Conservation (phyloP, 805 yeast species). For the Nakazawaea anatomiae region DNA sequence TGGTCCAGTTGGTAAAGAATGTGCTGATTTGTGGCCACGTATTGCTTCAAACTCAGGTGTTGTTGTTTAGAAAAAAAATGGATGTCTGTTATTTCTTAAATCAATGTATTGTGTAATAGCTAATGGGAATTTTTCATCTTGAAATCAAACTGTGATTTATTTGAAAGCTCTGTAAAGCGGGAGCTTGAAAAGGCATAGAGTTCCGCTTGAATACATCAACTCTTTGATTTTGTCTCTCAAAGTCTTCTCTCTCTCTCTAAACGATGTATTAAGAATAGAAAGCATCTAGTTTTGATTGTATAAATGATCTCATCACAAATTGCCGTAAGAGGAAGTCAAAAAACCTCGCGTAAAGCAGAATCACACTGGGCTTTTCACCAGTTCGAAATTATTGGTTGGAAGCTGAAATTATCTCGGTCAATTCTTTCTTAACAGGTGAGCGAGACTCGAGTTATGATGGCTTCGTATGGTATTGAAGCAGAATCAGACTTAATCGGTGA, state of each 20-base stretch:
- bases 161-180: too few relatives aligned
- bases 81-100: conserved; percentile 6
- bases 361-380: too few relatives aligned
- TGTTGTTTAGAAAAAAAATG: conserved; percentile 69
- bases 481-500: background rate
- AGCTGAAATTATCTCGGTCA: too few relatives aligned
- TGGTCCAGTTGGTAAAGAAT: conserved; percentile 99
- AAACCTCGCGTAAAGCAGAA: too few relatives aligned
- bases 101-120: conserved; percentile 14
- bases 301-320: too few relatives aligned
- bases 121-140: conserved; percentile 11
- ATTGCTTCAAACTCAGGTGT: conserved; percentile 99
- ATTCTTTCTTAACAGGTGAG: background rate
- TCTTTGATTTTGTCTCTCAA: too few relatives aligned
- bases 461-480: background rate
- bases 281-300: too few relatives aligned
- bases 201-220: too few relatives aligned
- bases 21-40: conserved; percentile 99
- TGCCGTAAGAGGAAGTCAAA: too few relatives aligned
- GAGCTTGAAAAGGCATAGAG: too few relatives aligned
- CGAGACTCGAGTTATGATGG: background rate
- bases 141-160: conserved; percentile 1
- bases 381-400: background rate
- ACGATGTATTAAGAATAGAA: too few relatives aligned
- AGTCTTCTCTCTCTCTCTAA: too few relatives aligned